Base-by-base conservation (phyloP, 1,284 basidiomycete genomes). In the Hemileia vastatrix region DNA sequence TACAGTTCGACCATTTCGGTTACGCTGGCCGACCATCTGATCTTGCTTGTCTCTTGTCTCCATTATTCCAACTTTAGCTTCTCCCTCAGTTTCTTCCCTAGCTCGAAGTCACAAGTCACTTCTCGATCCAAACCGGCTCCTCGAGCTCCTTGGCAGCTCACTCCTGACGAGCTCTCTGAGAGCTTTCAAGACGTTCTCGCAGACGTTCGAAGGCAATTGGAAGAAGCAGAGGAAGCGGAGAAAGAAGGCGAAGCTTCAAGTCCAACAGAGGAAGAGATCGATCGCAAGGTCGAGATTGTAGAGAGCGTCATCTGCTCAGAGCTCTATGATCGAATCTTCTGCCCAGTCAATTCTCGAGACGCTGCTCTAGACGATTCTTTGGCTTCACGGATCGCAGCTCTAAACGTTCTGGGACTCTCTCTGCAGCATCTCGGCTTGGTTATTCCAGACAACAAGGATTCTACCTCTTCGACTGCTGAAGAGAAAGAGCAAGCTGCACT, bases 321-420 rank as follows among this genome's bases (percentile, higher is more conserved):
- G 21, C 85, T 90, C 67, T 92, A 88, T 71, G 86, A 87, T 70
- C 76, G 84, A 51, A 71, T 88, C 19, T 88, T 86, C 72, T 78
- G 82, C 1, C 84, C 83, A 1, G 78, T 83, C 1, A 80, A 80
- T 0, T 85, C 87, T 0, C 87, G 90, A 65, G 90, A 95, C 71
- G 80, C 83, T 0, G 85, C 84, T 1, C 90, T 92, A 70, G 90
- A 96, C 71, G 88, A 90, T 70, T 86, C 89, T 0, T 78, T 97
- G 2, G 84, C 90, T 0, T 89, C 85, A 68, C 83, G 91, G 3
- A 86, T 96, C 21, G 88, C 89, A 8, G 92, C 90, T 0, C 80
- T 97, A 48, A 92, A 93, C 70, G 83, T 91, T 79, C 79, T 95
- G 0, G 92, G 95, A 71, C 78, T 97, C 0, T 82, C 83, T 1